Base-by-base conservation (phyloP, 192 early-diverging fungal genomes). In the Kappamyces sp. region DNA sequence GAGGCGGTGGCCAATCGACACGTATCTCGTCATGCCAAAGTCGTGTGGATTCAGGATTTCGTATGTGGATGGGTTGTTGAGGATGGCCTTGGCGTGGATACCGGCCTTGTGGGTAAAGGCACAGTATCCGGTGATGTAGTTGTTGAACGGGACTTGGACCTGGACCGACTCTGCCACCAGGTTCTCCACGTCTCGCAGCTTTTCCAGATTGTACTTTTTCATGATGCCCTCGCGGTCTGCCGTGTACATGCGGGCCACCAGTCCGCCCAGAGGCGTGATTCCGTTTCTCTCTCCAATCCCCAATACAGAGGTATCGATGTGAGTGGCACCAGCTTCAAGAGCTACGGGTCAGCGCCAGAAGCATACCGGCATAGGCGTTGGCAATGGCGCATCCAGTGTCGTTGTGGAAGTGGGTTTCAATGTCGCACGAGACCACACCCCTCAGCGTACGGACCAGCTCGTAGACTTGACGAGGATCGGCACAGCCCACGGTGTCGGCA, bases 61-160 rank as follows among this genome's bases (percentile, higher is more conserved):
- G 68, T 98, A 98, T 3, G 93, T 98, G 47, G 84, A 86, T 30
- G 95, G 95, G 82, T 98, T 96, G 80, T 98, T 98, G 52, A 98
- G 80, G 66, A 98, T 95, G 52, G 95, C 95, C 76, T 98, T 98
- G 78, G 95, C 95, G 71, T 98, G 95, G 70, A 96, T 98, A 66
- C 95, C 95, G 39, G 95, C 93, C 86, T 98, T 98, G 80, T 98
- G 95, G 4, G 95, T 96, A 72, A 98, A 96, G 40, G 93, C 93
- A 69, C 91, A 95, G 77, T 96, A 95, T 38, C 95, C 95, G 32
- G 95, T 98, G 69, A 98, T 93, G 73, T 92, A 95, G 83, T 98
- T 96, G 85, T 98, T 98, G 84, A 98, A 98, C 29, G 95, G 95
- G 60, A 98, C 91, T 46, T 89, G 84, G 65, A 98, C 84, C 62